These are phyloP conservation scores for Plectosphaerella plurivora DNA, from an alignment of 2,329 filamentous ascomycete species.

Conservation along the genomic window DNA sequence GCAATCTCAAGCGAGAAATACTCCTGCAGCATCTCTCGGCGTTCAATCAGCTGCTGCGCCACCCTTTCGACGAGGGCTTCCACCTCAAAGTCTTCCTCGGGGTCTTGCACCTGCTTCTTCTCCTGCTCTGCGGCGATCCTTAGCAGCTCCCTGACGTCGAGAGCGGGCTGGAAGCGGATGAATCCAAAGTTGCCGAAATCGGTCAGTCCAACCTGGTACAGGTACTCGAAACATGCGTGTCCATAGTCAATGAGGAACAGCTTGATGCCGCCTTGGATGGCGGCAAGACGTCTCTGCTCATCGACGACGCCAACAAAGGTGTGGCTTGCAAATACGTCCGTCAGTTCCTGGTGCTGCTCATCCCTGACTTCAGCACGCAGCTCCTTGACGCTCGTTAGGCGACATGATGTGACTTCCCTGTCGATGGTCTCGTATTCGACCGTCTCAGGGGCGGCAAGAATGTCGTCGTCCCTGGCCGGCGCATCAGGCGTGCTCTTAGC, in stretches of 20 bases:
- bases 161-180: slow-evolving; percentile 73
- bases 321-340: slow-evolving; percentile 80
- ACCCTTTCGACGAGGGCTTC: slow-evolving; percentile 63
- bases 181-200: slow-evolving; percentile 93
- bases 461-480: slow-evolving; percentile 24
- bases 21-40: slow-evolving; percentile 82
- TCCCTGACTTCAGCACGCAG: slow-evolving; percentile 78
- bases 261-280: slow-evolving; percentile 88
- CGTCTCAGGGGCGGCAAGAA: slow-evolving; percentile 36
- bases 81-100: slow-evolving; percentile 59
- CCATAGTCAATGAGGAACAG: slow-evolving; percentile 93
- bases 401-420: slow-evolving; percentile 64
- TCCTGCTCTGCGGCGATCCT: slow-evolving; percentile 69
- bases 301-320: slow-evolving; percentile 95
- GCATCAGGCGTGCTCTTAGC: slow-evolving; percentile 12
- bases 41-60: slow-evolving; percentile 63
- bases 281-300: slow-evolving; percentile 78
- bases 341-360: slow-evolving; percentile 77
- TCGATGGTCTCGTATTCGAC: slow-evolving; percentile 69
- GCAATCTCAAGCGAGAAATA: slow-evolving; percentile 89
- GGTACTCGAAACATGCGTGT: slow-evolving; percentile 79
- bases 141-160: slow-evolving; percentile 68
- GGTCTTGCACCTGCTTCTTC: slow-evolving; percentile 35
- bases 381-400: slow-evolving; percentile 79
- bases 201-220: slow-evolving; percentile 91